Conservation (phyloP, 257 asterid genomes). For the Solanum infundibuliforme region DNA sequence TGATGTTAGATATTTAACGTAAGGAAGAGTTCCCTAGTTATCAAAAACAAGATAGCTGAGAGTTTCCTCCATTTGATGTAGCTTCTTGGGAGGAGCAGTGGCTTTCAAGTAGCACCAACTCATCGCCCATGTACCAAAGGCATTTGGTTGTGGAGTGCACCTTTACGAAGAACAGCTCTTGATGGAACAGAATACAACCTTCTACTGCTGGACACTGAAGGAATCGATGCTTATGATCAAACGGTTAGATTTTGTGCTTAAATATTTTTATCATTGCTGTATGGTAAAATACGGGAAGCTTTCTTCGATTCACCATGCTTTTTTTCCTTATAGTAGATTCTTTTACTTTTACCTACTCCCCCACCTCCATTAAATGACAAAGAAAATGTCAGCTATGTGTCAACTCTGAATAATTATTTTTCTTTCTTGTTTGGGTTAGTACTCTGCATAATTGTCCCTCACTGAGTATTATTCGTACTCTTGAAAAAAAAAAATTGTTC, state of each 20-base stretch:
- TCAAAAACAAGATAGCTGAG: not conserved
- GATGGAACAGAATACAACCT: constrained; percentile 97
- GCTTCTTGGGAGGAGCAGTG: constrained; percentile 99
- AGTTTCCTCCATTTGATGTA: constrained; percentile 15
- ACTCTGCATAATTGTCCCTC: not conserved
- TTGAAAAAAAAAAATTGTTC: not conserved
- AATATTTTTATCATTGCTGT: not conserved
- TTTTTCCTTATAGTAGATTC: not conserved
- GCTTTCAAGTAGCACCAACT: constrained; percentile 95
- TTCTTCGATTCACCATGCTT: not conserved
- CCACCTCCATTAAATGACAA: not conserved
- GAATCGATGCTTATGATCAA: constrained; percentile 98
- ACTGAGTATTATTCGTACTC: not conserved
- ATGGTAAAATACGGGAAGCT: not conserved
- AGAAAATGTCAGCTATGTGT: not conserved
- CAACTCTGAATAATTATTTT: not conserved
- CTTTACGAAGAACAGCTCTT: constrained; percentile 74
- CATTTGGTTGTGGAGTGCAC: constrained; percentile 99
- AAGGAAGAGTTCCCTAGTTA: not conserved
- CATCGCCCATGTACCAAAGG: constrained; percentile 99
- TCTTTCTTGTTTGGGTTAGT: not conserved
- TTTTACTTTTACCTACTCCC: not conserved
- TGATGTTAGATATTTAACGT: not conserved
- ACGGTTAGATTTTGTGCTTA: constrained; percentile 52
- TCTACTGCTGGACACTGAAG: constrained; percentile 86